Evolutionary conservation across 2,329 filamentous ascomycete species (phyloP).

Genomic region (Aspergillus brasiliensis): DNA sequence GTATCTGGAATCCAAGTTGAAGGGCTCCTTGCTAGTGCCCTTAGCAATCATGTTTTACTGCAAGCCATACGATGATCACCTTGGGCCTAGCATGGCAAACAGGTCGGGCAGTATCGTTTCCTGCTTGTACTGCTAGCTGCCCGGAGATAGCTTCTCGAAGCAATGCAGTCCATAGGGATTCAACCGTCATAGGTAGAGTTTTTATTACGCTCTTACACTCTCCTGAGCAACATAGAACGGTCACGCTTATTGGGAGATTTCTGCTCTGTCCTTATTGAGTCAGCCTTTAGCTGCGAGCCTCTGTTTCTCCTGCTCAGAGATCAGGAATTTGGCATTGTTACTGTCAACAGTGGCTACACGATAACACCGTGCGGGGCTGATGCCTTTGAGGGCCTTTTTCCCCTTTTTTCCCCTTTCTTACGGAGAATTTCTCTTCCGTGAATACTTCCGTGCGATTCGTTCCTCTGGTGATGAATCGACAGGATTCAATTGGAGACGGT

Average conservation of each 20-base stretch:
- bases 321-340: conserved; percentile 7
- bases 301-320: conserved; percentile 9
- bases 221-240: background rate
- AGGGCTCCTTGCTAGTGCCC: too few relatives aligned
- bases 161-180: background rate
- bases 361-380: background rate
- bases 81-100: too few relatives aligned
- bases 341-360: background rate
- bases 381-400: background rate
- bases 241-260: conserved; percentile 1
- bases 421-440: background rate
- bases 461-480: background rate
- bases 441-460: background rate
- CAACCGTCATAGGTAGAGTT: background rate
- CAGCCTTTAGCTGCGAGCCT: conserved; percentile 6
- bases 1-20: too few relatives aligned
- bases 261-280: conserved; percentile 8
- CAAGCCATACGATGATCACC: too few relatives aligned
- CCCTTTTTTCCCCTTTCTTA: background rate
- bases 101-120: too few relatives aligned
- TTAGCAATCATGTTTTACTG: too few relatives aligned
- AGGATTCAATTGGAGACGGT: background rate
- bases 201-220: background rate
- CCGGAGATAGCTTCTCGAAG: background rate
- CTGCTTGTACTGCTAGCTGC: background rate